Evolutionary conservation across 139 green algal genomes (phyloP).

Genomic region (Trebouxia sp.): DNA sequence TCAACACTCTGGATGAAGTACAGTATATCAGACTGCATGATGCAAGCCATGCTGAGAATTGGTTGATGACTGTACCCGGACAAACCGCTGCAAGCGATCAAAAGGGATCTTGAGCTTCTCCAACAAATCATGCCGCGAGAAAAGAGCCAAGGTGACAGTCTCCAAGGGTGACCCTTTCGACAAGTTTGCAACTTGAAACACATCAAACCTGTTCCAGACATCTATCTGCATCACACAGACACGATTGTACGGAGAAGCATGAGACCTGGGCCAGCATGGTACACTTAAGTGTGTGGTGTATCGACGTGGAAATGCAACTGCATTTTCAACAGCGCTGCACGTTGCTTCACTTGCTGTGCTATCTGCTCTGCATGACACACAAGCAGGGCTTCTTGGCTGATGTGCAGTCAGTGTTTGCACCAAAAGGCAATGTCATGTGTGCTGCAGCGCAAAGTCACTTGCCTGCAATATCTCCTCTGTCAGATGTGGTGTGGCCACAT

Average conservation of each 20-base stretch:
- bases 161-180: conserved; percentile 44
- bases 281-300: too few species aligned
- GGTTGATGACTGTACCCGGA: too few species aligned
- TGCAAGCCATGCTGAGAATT: too few species aligned
- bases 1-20: background rate
- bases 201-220: conserved; percentile 63
- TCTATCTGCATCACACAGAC: conserved; percentile 46
- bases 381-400: too few species aligned
- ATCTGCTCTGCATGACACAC: too few species aligned
- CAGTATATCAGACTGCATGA: too few species aligned
- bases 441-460: too few species aligned
- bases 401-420: too few species aligned
- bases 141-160: conserved; percentile 40
- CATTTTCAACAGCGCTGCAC: background rate
- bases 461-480: conserved; percentile 9
- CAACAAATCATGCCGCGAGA: conserved; percentile 46
- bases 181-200: conserved; percentile 52
- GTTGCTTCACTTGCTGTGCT: background rate
- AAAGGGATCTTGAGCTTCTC: conserved; percentile 45
- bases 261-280: too few species aligned
- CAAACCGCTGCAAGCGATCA: conserved; percentile 25
- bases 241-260: too few species aligned
- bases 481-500: background rate
- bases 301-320: background rate
- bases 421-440: too few species aligned